Base-by-base conservation (phyloP, 805 yeast species). In the Hanseniaspora lindneri region DNA sequence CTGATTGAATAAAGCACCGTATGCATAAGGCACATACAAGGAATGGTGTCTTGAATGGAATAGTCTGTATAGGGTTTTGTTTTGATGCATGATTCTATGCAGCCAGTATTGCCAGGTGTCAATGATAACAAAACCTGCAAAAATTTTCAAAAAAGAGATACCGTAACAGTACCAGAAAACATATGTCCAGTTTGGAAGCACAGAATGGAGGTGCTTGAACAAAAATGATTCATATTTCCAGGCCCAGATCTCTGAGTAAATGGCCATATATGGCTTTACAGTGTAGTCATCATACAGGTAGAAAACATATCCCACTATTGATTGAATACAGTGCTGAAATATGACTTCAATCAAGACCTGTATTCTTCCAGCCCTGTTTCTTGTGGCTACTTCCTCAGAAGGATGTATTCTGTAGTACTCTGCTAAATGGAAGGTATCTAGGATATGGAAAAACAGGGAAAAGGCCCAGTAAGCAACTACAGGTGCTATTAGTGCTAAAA, bases 71-170 rank as follows among this genome's bases (percentile, higher is more conserved):
- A 88, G 68, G 49, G 71, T 67, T 60, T 79, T 80, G 72, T 83
- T 83, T 60, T 72, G 58, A 62, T 92, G 98, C 97, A 92, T 88
- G 54, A 73, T 61, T 53, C 95, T 74, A 64, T 92, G 98, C 54
- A 88, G 70, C 71, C 78, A 77, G 65, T 83, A 92, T 67, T 92
- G 98, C 98, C 98, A 92, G 3, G 95, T 74, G 63, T 92, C 98
- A 56, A 92, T 74, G 53, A 92, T 68, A 44, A 77, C 60, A 58
- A 87, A 80, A 2, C 94, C 95, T 27, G 70, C 41, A 13, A 66
- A 42, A 28, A 86, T 63, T 55, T 77, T 78, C n/a, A 75, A 24
- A 1, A 66, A 39, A 1, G 95, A 79, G 55, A 77, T 60, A 4
- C 82, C 84, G 56, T 77, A 77, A 4, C 39, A 44, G 16, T 49